Evolutionary conservation across 192 early-diverging fungal genomes (phyloP), one percentile per base, ranked within the genome.

Genomic region (Gaertneriomyces semiglobifer): DNA sequence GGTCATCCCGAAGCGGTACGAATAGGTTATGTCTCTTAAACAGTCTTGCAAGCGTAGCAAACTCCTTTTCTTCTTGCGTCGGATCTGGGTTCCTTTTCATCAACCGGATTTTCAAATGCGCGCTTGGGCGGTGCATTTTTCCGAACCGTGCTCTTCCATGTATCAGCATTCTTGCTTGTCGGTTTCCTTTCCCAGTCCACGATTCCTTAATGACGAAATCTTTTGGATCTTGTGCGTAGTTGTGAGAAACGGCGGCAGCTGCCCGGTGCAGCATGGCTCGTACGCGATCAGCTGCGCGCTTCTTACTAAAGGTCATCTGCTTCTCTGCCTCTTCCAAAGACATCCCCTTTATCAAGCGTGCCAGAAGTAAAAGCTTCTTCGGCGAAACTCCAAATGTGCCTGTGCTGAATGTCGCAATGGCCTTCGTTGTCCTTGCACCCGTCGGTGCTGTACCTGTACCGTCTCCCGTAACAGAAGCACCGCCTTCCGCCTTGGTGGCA

Each of bases 151-250:
- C 93, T 33, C 92, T 73, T 1, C 87, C 93, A 66, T 91, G 88
- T 55, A 81, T 81, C 66, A 89, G 86, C 39, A 92, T 60, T n/a
- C 91, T 79, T 67, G 88, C 89, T 6, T 84, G 67, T 66, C 84
- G 93, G 40, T 71, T 58, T 4, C 92, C 93, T 74, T 95, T 94
- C 4, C 95, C 95, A 19, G 94, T 91, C 77, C 90, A 92, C 4
- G 89, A 89, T 70, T 88, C 83, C 33, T 38, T 38, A 25, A 84
- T 72, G 43, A 71, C 56, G 53, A 60, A 79, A 19, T 60, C n/a
- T 0, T 56, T 47, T 19, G 59, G 63, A 19, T 75, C 71, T 19
- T 40, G 46, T 18, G n/a, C 50, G 46, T 71, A 69, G 54, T 76
- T 74, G 62, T 72, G 66, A 44, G 54, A 38, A 11, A 75, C 47